A percentile compares a stretch with the other conserved stretches of the same genome.
Evolutionary conservation across 108 stramenopile species (phyloP).

Genomic region (Parietichytrium sp.): DNA sequence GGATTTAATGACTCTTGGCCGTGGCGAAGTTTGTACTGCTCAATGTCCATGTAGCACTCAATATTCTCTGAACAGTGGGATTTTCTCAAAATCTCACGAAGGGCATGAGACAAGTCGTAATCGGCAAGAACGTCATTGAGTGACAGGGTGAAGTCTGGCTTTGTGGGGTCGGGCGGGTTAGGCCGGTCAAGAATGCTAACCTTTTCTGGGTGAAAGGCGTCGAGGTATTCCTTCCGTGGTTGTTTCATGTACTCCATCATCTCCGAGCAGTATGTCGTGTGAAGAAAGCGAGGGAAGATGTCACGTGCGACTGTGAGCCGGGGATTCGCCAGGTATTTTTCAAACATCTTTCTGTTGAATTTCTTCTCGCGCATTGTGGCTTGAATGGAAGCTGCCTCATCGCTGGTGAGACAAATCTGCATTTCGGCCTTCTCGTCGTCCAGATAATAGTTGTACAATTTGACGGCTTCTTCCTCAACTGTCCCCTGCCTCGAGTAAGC

Average conservation of each 20-base stretch:
- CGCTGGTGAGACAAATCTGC: conserved; percentile 5
- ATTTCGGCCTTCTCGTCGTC: neutral
- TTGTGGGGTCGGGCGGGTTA: neutral
- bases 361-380: neutral
- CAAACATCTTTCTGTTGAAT: neutral
- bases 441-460: neutral
- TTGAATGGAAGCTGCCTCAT: neutral
- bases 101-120: neutral
- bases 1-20: neutral
- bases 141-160: conserved; percentile 20
- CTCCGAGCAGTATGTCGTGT: neutral
- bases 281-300: conserved; percentile 10
- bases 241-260: neutral
- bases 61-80: neutral
- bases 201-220: neutral
- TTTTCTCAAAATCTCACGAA: neutral
- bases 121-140: conserved; percentile 1
- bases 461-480: neutral
- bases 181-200: neutral
- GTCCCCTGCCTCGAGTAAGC: neutral
- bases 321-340: neutral
- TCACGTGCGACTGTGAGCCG: conserved; percentile 6
- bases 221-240: neutral
- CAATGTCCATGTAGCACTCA: conserved; percentile 25
- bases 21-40: neutral